Evolutionary conservation across 2,329 filamentous ascomycete genomes (phyloP).

Genomic region (Metarhizium album): DNA sequence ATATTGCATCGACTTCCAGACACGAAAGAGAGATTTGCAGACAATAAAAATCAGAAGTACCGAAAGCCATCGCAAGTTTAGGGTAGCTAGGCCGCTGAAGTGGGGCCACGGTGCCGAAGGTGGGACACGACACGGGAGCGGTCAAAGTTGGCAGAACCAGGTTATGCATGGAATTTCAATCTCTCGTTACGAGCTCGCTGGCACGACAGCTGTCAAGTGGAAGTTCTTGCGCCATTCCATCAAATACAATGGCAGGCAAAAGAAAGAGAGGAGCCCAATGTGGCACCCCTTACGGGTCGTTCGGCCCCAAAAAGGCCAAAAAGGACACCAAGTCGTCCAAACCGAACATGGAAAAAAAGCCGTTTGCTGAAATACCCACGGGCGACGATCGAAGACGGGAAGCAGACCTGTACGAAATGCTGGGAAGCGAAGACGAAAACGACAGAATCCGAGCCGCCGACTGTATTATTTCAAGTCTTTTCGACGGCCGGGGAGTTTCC

Average conservation of each 20-base stretch:
- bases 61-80: neutral
- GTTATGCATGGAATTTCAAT: constrained; percentile 3
- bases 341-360: constrained; percentile 22
- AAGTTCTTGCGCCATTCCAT: neutral
- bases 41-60: neutral
- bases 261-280: constrained; percentile 24
- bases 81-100: neutral
- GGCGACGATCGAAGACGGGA: constrained; percentile 47
- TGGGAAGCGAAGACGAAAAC: constrained; percentile 46
- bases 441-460: constrained; percentile 49
- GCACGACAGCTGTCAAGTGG: neutral
- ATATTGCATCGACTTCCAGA: too few relatives aligned
- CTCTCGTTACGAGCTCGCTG: neutral
- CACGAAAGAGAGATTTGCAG: too few relatives aligned
- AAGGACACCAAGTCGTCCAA: constrained; percentile 17
- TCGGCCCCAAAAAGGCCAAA: constrained; percentile 21
- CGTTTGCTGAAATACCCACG: constrained; percentile 41
- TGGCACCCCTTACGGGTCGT: constrained; percentile 13
- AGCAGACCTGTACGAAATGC: constrained; percentile 47
- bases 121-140: constrained; percentile 1
- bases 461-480: constrained; percentile 44
- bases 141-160: constrained; percentile 3
- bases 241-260: constrained; percentile 22
- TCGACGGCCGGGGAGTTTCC: constrained; percentile 36
- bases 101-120: neutral